Evolutionary conservation across 257 asterid species (phyloP), one percentile per base, ranked within the genome.

Genomic region (Salvia miltiorrhiza): DNA sequence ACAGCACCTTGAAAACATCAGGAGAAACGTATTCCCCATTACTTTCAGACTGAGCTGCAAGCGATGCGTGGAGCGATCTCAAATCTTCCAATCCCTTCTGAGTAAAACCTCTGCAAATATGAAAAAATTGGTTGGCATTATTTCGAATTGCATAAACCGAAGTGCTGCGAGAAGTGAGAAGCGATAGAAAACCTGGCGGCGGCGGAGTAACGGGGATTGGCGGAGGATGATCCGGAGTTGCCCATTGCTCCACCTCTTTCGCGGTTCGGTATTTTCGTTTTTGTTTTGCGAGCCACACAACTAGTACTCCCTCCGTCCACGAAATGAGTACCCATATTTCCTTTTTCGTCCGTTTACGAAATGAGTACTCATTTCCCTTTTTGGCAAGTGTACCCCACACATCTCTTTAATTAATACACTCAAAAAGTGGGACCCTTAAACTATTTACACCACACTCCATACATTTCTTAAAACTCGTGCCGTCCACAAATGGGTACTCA

Each of bases 31-130:
- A 80, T 13, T 88, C 59, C 1, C 79, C 88, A 55, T 81, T 63
- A 81, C 71, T 84, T 30, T 78, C 84, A n/a, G 96, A 88, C 73
- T 87, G 72, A 21, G 86, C 76, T 67, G 96, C 93, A 13, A 93
- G 91, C 55, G 96, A 93, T 39, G 77, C 16, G 84, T 76, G 78
- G 47, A 90, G 82, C 45, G 90, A 84, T 77, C 81, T 79, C 62
- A 88, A 78, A 70, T 86, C 96, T 17, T 88, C 90, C 75, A 93
- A 80, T 70, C 79, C 88, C 68, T 70, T 77, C 44, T 37, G 86
- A 32, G 91, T 69, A 73, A 93, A 93, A 24, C 97, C 86, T 79
- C 99, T 93, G 79, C 78, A 70, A 65, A 35, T 14, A 20, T 13
- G 39, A 7, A 17, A 41, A 43, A 45, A 59, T 3, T 67, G 45